Base-by-base conservation (phyloP, 805 yeast species). In the Naumovozyma dairenensis region DNA sequence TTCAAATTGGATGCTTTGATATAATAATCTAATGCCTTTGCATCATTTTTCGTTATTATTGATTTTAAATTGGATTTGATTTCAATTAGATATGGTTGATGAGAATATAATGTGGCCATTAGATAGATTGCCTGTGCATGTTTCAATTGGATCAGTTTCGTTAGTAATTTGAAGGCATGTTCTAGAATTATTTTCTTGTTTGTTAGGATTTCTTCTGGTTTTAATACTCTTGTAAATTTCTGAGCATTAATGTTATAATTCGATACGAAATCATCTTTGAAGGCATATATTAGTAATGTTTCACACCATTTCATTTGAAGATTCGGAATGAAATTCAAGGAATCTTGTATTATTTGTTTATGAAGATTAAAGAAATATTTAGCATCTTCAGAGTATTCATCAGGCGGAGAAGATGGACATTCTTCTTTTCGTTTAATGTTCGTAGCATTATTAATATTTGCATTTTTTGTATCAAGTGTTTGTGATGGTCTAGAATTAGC, bases 241-340 rank as follows among this genome's bases (percentile, higher is more conserved):
- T 60, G 62, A 13, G 74, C 77, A 46, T 68, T 71, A 28, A 69
- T 66, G 28, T 67, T 70, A 39, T 63, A 63, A 6, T 62, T 59
- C 5, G 60, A 45, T n/a, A 69, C 44, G 22, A 65, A 65, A 1
- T 66, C 61, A 3, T 63, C 58, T 26, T 55, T 52, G 17, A 69
- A 65, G 2, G 71, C 49, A 37, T 57, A 66, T 27, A 69, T 75
- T 16, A 77, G 54, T 20, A 80, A 55, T 12, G 65, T 60, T 40
- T 71, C 68, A n/a, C 82, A 80, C 72, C 79, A 76, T 29, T 64
- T 66, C 37, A 78, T 61, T 54, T 78, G 86, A n/a, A 72, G 53
- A 5, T 51, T 59, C 0, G 78, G 71, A 14, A 71, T 63, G 39
- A 69, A 71, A 1, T 37, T 46, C 2, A 45, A 37, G 1, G 55